Base-by-base conservation (phyloP, 2,329 filamentous ascomycete genomes). In the Scolecobasidium constrictum region DNA sequence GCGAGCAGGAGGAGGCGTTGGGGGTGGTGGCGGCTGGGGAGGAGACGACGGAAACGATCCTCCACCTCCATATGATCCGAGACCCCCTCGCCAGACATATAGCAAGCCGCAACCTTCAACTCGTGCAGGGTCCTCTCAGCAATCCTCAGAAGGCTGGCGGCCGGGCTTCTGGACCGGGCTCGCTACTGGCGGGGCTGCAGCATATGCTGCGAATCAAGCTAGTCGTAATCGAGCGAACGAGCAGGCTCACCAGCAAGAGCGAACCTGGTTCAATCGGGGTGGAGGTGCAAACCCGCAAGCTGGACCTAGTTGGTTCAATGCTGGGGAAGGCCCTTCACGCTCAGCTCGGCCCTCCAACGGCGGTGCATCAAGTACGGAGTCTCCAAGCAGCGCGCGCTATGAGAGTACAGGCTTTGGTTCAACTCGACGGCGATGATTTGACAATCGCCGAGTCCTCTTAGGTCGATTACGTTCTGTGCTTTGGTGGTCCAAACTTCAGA, bases 91-190 rank as follows among this genome's bases (percentile, higher is more conserved):
- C 37, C 19, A 47, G 49, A 38, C 21, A 36, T 44, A 18, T 36
- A 46, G 44, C 43, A 35, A 41, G n/a, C 26, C 26, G 9, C 26
- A n/a, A 31, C n/a, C 26, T 31, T 31, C 26, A 31, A n/a, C 26
- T 7, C n/a, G 26, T 7, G n/a, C 26, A n/a, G n/a, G 9, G 26
- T 9, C 26, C n/a, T 31, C 52, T 47, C 49, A 3, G 53, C 47
- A 12, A 28, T 17, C 13, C 11, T 47, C 18, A 46, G 60, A 73
- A 47, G 67, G 68, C 2, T 86, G 81, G 81, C 69, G 71, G 39
- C 82, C 83, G 4, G 83, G 83, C 1, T 86, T 87, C 61, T 87
- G 82, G 82, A 73, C 67, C 15, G 83, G 82, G 16, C 62, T 75
- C n/a, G 70, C 74, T 0, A 73, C 73, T 13, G 84, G 83, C 35